These are phyloP conservation scores for Chenopodium formosanum DNA, from an alignment of 148 eudicot genomes.

Conservation along the genomic window DNA sequence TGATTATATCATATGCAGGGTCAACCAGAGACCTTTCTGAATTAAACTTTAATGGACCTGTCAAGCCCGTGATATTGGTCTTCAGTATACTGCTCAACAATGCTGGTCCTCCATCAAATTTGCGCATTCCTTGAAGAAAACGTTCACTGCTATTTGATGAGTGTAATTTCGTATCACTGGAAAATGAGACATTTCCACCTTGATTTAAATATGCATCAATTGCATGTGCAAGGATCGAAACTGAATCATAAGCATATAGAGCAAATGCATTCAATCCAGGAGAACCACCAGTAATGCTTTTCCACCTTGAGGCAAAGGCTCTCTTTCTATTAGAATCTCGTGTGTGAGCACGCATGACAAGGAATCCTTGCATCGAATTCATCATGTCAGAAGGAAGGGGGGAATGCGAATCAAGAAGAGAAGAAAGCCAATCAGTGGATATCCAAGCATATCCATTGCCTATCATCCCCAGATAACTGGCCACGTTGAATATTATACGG, in stretches of 20 bases:
- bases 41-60: conserved; percentile 69
- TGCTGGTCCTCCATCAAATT: conserved; percentile 72
- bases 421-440: conserved; percentile 88
- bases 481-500: conserved; percentile 57
- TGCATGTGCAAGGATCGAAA: conserved; percentile 86
- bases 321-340: conserved; percentile 55
- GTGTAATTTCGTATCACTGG: conserved; percentile 46
- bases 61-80: conserved; percentile 69
- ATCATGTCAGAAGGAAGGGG: conserved; percentile 42
- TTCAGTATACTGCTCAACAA: conserved; percentile 55
- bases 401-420: conserved; percentile 59
- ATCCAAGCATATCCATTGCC: conserved; percentile 91
- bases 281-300: conserved; percentile 50
- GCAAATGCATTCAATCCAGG: conserved; percentile 72
- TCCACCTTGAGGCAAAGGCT: conserved; percentile 58
- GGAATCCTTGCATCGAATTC: conserved; percentile 74
- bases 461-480: conserved; percentile 77
- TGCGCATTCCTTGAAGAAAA: conserved; percentile 58
- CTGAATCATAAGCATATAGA: conserved; percentile 89
- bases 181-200: conserved; percentile 76
- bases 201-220: conserved; percentile 64
- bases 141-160: conserved; percentile 35
- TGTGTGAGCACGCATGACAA: conserved; percentile 69
- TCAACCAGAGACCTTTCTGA: conserved; percentile 48
- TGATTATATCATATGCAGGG: conserved; percentile 85